These are phyloP conservation scores for Metschnikowia aberdeeniae DNA, from an alignment of 805 yeast genomes.

Conservation along the genomic window DNA sequence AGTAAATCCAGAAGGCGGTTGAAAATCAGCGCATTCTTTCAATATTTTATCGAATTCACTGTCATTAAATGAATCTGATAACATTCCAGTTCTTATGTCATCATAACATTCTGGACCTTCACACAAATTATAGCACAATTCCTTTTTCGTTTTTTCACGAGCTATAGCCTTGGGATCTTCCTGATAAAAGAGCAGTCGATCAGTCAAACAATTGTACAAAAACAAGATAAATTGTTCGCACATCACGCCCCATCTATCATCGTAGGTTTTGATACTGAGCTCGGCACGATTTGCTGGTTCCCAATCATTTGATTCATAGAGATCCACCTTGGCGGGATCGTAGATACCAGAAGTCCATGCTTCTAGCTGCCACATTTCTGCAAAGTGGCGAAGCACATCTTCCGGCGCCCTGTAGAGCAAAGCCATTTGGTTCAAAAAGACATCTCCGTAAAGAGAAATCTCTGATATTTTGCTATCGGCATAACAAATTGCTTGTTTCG, in stretches of 20 bases:
- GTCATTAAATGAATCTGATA: constrained; percentile 22
- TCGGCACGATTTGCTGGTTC: constrained; percentile 35
- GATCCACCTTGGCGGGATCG: not conserved
- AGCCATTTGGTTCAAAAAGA: constrained; percentile 45
- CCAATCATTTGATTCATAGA: constrained; percentile 1
- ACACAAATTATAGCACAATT: constrained; percentile 49
- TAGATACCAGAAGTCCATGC: constrained; percentile 16
- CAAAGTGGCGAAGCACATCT: constrained; percentile 32
- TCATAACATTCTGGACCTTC: constrained; percentile 37
- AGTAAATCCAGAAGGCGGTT: constrained; percentile 55
- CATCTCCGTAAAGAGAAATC: constrained; percentile 38
- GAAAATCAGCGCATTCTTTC: constrained; percentile 57
- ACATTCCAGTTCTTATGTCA: constrained; percentile 23
- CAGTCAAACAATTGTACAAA: constrained; percentile 42
- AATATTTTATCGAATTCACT: constrained; percentile 47
- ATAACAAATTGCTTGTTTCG: constrained; percentile 49
- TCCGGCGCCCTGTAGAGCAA: constrained; percentile 37
- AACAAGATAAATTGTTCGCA: constrained; percentile 41
- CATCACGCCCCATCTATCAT: constrained; percentile 45
- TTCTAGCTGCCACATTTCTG: constrained; percentile 56
- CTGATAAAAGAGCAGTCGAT: constrained; percentile 27
- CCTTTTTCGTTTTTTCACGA: constrained; percentile 26
- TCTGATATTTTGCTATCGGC: constrained; percentile 40
- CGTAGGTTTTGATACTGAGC: constrained; percentile 42
- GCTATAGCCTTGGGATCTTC: not conserved